phyloP scores from a whole-genome alignment of 352 stramenopile genomes.

The Phytophthora sp. region DNA sequence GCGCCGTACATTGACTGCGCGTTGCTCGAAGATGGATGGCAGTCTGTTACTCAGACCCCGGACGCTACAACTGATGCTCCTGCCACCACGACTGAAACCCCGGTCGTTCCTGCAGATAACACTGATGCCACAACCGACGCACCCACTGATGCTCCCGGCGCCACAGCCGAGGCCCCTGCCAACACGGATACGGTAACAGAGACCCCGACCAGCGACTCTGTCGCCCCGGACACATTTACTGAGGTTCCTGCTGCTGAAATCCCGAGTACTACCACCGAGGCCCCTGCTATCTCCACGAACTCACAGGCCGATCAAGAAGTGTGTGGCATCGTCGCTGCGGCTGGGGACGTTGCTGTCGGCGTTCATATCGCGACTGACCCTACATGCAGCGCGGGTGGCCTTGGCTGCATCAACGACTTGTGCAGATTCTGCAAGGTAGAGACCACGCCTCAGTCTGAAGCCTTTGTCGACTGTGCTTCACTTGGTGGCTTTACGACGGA shows the following conservation, averaged over 20 bases:
- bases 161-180: background rate
- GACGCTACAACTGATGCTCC: slow-evolving; percentile 1
- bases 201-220: background rate
- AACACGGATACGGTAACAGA: background rate
- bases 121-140: background rate
- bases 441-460: slow-evolving; percentile 24
- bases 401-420: slow-evolving; percentile 45
- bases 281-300: background rate
- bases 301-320: background rate
- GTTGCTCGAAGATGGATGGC: background rate
- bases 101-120: background rate
- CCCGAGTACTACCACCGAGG: background rate
- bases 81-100: background rate
- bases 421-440: slow-evolving; percentile 53
- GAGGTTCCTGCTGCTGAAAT: background rate
- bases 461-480: slow-evolving; percentile 20
- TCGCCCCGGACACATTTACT: background rate
- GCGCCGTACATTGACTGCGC: slow-evolving; percentile 23
- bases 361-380: slow-evolving; percentile 37
- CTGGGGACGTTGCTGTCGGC: slow-evolving; percentile 31
- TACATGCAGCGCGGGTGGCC: slow-evolving; percentile 29
- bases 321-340: slow-evolving; percentile 13
- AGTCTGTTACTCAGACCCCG: background rate
- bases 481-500: background rate
- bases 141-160: background rate